phyloP scores from a whole-genome alignment of 2,329 filamentous ascomycete genomes.

The Fusarium sp. region DNA sequence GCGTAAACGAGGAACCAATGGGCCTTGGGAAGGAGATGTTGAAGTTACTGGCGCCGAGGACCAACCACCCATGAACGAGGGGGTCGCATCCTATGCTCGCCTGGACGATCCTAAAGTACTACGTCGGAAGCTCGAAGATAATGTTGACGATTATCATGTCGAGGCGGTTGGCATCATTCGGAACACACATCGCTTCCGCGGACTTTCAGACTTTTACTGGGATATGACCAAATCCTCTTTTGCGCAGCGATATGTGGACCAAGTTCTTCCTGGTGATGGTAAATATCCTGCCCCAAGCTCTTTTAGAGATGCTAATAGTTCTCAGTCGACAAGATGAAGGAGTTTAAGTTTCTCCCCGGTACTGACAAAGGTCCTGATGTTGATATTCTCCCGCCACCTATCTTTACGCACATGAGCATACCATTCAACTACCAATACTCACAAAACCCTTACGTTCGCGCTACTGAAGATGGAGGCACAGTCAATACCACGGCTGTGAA shows the following conservation, averaged over 20 bases:
- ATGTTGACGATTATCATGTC: conserved; percentile 73
- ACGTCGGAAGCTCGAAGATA: conserved; percentile 77
- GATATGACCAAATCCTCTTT: conserved; percentile 77
- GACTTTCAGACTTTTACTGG: conserved; percentile 90
- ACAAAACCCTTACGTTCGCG: conserved; percentile 83
- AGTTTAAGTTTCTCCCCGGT: conserved; percentile 76
- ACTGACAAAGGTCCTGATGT: conserved; percentile 70
- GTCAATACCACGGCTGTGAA: conserved; percentile 72
- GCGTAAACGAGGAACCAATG: conserved; percentile 82
- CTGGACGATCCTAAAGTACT: conserved; percentile 68
- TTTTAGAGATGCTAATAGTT: conserved; percentile 1
- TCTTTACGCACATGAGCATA: conserved; percentile 79
- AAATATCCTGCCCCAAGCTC: conserved; percentile 33
- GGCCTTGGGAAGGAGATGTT: conserved; percentile 68
- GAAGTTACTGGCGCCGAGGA: conserved; percentile 50
- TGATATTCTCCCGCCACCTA: conserved; percentile 83
- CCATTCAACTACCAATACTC: conserved; percentile 86
- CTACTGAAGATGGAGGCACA: conserved; percentile 68
- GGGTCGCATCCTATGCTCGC: conserved; percentile 60
- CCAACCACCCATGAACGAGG: conserved; percentile 23
- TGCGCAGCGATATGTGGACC: conserved; percentile 77
- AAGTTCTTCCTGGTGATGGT: conserved; percentile 80
- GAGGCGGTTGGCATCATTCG: conserved; percentile 80
- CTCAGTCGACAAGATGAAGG: conserved; percentile 64
- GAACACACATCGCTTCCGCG: conserved; percentile 88